Evolutionary conservation across 2,329 filamentous ascomycete species (phyloP), one percentile per base, ranked within the genome.

Genomic region (Epicoccum nigrum): DNA sequence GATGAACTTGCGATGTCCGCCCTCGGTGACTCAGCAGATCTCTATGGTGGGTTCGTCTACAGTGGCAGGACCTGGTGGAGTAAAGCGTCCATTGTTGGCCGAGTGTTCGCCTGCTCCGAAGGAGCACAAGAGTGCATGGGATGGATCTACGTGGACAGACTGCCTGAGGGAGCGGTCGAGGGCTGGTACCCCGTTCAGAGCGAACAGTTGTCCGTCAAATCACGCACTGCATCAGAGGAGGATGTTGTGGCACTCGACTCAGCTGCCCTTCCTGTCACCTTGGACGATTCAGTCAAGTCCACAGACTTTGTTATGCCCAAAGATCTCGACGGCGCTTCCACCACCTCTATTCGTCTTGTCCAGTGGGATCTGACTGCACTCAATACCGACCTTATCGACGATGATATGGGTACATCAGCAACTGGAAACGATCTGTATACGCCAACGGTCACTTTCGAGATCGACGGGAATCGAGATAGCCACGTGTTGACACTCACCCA

Each of bases 11-110:
- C 81, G 1, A 73, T 84, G 7, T 62, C 70, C 16, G 67, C 67
- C 20, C 70, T 84, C 1, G 82, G 82, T 0, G 74, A 81, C 11
- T 72, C 74, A 7, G 79, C 77, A 0, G 81, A 81, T 56, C 68
- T 84, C 0, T 79, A 82, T 45, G 80, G 81, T 16, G 83, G 82
- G 2, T 83, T 85, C 53, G 63, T 80, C 17, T 82, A 81, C 51
- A 59, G 69, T 7, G 74, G 70, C 3, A 73, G 73, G 27, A 80
- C 76, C 38, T 85, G 79, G 76, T 85, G 82, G 82, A 83, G 81
- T 62, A 83, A 83, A 62, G 72, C 72, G 34, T 82, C 77, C 31
- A 72, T 84, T 25, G 74, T 83, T n/a, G 80, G 79, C 0, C 76
- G 81, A 21, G 79, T 85, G 1, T 52, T 85, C 21, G 77, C 78